Evolutionary conservation across 768 basidiomycete genomes (phyloP), one percentile per base, ranked within the genome.

Genomic region (Lanmaoa rubissima): DNA sequence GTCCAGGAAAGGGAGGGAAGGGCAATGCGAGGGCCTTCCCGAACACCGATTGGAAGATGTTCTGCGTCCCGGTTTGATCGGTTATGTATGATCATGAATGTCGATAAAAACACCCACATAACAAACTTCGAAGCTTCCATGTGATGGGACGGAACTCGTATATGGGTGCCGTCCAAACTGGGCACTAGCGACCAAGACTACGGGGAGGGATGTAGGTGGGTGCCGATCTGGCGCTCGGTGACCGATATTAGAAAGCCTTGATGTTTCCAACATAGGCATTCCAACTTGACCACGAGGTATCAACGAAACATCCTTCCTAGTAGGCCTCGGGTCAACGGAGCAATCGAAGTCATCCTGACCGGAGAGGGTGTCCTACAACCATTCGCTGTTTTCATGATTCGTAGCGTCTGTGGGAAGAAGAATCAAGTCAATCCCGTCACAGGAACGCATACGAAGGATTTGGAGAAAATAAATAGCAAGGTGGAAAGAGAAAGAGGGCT

Each of bases 201-300:
- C 32, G 61, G 48, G n/a, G n/a, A n/a, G n/a, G n/a, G n/a, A n/a
- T n/a, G n/a, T n/a, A n/a, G 51, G 34, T 19, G 2, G 14, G 40
- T 26, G 19, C 28, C 21, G 21, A 31, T 31, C 31, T 31, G 28
- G 41, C 34, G 35, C 59, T 19, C 48, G 38, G 55, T 40, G 42
- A 39, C 47, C 41, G 48, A 35, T 56, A 54, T 54, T 47, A 49
- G 21, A 8, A 51, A 42, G 51, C 41, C 39, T 32, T 52, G 40
- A 48, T 54, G 4, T 59, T 60, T 51, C 57, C 45, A 43, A 51
- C 32, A 41, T 36, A 36, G 34, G 56, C 32, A 47, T 80, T 79
- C 79, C 84, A 87, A 59, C 77, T 79, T 48, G 77, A 73, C 65
- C 85, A 86, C 40, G 83, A 80, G 10, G 73, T 7, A 57, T 84